Evolutionary conservation across 768 basidiomycete species (phyloP), one percentile per base, ranked within the genome.

Genomic region (Tulasnella sp.): DNA sequence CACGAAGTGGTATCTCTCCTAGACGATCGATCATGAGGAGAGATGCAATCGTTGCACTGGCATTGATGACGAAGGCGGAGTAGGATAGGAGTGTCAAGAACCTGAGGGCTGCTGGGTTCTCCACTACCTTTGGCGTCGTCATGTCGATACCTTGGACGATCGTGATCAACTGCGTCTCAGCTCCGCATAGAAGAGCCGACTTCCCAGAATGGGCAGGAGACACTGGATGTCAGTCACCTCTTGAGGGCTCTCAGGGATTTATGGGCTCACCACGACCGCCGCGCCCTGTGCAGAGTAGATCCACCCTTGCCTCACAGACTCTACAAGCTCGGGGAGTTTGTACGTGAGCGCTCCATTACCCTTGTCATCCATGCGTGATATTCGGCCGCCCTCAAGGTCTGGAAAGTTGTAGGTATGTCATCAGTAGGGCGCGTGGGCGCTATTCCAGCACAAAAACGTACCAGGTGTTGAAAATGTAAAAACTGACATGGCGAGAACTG

Each of bases 31-130:
- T 53, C 34, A 53, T 38, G 31, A 53, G 31, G 7, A 53, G 31
- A n/a, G 52, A 53, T 31, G 31, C 42, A 4, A 53, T 38, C 4
- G 52, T 53, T 22, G 52, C 52, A 10, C 52, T 53, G 2, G 52
- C 52, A 31, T 38, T 53, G 52, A 53, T 24, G 5, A 53, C 12
- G 8, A 53, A 53, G 22, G 52, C 52, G 52, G 31, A 31, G 34
- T 53, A 53, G 5, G 52, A 53, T 12, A 53, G 9, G 22, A 53
- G 19, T 7, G 38, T 27, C 11, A 53, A 41, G 12, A 31, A 53
- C 30, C 38, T 53, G 52, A 31, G 38, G n/a, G 42, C 31, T 24
- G 15, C 34, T n/a, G 34, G 31, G n/a, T 53, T 41, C n/a, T 31
- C 31, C 25, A n/a, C 31, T n/a, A 1, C 30, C 31, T n/a, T 53